Evolutionary conservation across 495 filamentous ascomycete genomes (phyloP).

Genomic region (Entonaema liquescens): DNA sequence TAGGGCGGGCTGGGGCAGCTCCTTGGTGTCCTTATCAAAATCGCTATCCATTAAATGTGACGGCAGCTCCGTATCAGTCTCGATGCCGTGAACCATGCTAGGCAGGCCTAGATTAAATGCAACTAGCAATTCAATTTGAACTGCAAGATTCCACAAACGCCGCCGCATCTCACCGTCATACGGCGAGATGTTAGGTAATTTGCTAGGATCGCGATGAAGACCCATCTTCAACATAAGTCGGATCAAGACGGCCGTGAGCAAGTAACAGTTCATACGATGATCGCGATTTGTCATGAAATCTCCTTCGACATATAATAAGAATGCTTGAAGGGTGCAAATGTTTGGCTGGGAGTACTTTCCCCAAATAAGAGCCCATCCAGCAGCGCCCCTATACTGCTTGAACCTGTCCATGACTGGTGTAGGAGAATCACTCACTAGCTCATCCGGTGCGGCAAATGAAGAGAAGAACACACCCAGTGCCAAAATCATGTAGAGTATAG

Average conservation of each 20-base stretch:
- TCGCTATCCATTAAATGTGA: conserved; percentile 61
- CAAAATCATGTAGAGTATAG: conserved; percentile 54
- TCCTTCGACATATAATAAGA: conserved; percentile 57
- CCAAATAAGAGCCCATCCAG: conserved; percentile 52
- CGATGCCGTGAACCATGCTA: conserved; percentile 56
- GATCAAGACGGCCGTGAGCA: conserved; percentile 56
- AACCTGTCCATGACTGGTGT: conserved; percentile 49
- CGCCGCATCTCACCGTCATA: conserved; percentile 66
- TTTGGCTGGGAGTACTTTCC: conserved; percentile 59
- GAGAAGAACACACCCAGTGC: conserved; percentile 53
- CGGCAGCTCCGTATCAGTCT: conserved; percentile 58
- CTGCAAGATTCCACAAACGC: conserved; percentile 61
- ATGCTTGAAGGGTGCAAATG: conserved; percentile 56
- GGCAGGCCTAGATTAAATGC: conserved; percentile 65
- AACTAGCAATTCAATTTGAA: conserved; percentile 60
- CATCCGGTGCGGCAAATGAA: conserved; percentile 50
- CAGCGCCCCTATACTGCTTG: conserved; percentile 47
- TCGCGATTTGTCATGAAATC: conserved; percentile 57
- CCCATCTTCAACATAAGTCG: conserved; percentile 65
- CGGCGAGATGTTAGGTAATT: conserved; percentile 58
- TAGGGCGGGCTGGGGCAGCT: conserved; percentile 55
- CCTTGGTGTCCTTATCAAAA: conserved; percentile 53
- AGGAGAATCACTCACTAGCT: conserved; percentile 47
- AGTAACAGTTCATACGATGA: conserved; percentile 57
- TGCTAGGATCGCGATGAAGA: conserved; percentile 62